Conservation (phyloP, 441 rosid species). For the Populus hybrid region DNA sequence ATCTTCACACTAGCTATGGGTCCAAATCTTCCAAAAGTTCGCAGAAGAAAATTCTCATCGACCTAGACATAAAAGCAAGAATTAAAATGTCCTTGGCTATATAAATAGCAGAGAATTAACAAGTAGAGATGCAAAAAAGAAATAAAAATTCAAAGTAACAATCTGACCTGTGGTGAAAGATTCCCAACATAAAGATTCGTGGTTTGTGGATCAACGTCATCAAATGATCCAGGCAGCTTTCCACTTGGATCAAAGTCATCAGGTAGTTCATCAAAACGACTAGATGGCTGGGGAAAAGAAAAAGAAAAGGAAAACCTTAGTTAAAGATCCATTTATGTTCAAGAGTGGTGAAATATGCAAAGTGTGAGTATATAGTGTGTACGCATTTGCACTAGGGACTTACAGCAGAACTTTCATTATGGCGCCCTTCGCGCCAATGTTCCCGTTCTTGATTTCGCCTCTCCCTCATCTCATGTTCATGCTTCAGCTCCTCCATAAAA, state of each 20-base stretch:
- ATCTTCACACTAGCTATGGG: conserved; percentile 99
- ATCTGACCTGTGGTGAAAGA: conserved; percentile 81
- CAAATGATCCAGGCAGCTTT: conserved; percentile 89
- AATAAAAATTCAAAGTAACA: conserved; percentile 13
- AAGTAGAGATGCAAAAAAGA: not conserved
- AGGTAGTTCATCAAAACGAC: conserved; percentile 90
- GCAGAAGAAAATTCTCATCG: conserved; percentile 95
- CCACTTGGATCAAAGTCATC: conserved; percentile 99
- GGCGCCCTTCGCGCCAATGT: conserved; percentile 72
- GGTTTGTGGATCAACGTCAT: conserved; percentile 99
- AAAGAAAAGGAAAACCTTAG: conserved; percentile 6
- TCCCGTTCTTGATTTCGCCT: conserved; percentile 91
- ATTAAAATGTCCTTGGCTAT: conserved; percentile 8
- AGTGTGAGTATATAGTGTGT: not conserved
- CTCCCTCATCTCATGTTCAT: conserved; percentile 97
- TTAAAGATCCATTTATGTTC: conserved; percentile 2
- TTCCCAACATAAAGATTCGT: conserved; percentile 98
- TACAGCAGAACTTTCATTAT: conserved; percentile 63
- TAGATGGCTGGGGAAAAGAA: conserved; percentile 60
- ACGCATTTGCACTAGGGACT: conserved; percentile 21
- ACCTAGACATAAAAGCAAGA: conserved; percentile 49
- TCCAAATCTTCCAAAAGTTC: conserved; percentile 99
- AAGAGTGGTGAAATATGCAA: not conserved
- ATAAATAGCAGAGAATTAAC: not conserved
- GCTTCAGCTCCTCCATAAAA: conserved; percentile 98